Base-by-base conservation (phyloP, 2,329 filamentous ascomycete species). In the Lasiodiplodia gonubiensis region DNA sequence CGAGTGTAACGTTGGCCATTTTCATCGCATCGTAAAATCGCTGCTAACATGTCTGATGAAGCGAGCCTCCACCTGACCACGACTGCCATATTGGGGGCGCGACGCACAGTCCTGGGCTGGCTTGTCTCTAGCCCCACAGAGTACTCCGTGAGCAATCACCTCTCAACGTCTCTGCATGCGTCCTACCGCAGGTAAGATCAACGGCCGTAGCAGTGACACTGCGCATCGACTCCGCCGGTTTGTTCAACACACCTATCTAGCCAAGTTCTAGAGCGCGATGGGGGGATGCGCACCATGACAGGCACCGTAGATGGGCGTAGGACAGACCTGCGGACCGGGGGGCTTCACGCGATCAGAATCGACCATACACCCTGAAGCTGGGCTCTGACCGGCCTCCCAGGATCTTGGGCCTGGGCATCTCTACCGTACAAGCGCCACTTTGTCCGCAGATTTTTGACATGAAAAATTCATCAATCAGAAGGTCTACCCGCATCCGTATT, bases 121-220 rank as follows among this genome's bases (percentile, higher is more conserved):
- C 61, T 18, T 49, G 61, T 46, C 35, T 64, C 23, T 64, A 23
- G 51, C 49, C 49, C 61, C 49, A 53, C 49, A 51, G 30, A 64
- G 51, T 55, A 49, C 37, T 18, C 51, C 27, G 63, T 57, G 53
- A 66, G 64, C 64, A 54, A 57, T 66, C 64, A 51, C 39, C 52
- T 66, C 49, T 49, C 52, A 66, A 66, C 64, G 64, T 48, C 39
- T 57, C 52, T 66, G 64, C 64, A 66, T 66, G 64, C 64, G 48
- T 52, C 51, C 61, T 39, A 42, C 51, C 30, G 61, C 33, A 64
- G 61, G 49, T 16, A 54, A 53, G 61, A 64, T 53, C 61, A 42
- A 42, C 61, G 48, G 23, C 61, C 48, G 49, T 37, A 54, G 61
- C 51, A 54, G 61, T 64, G 33, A 30, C 48, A 64, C 61, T 64